Percentiles rank a stretch among this genome's conserved stretches.
phyloP scores from a whole-genome alignment of 1,139 yeast genomes.

The Candida sanyaensis region DNA sequence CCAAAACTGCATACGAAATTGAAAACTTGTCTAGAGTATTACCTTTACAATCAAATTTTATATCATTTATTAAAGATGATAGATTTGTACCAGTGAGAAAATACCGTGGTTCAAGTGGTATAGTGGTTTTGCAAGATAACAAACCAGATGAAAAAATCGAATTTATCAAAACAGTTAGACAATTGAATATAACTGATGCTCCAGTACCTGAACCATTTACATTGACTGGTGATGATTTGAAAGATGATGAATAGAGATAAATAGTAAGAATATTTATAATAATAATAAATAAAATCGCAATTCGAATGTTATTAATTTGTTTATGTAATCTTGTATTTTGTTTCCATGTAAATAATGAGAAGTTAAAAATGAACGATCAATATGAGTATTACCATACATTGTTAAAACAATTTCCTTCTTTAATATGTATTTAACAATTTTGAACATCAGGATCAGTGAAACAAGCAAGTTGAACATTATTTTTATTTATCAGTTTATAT shows the following conservation, averaged over 20 bases:
- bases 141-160: conserved; percentile 66
- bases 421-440: conserved; percentile 11
- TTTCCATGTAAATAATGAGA: background rate
- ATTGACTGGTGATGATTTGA: conserved; percentile 54
- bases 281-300: background rate
- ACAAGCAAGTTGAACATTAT: conserved; percentile 26
- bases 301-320: too few relatives aligned
- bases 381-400: too few relatives aligned
- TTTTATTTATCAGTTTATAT: conserved; percentile 15
- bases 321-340: too few relatives aligned
- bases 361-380: background rate
- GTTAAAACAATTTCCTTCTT: too few relatives aligned
- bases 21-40: conserved; percentile 84
- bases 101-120: conserved; percentile 78
- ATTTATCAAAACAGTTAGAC: conserved; percentile 82
- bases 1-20: conserved; percentile 65
- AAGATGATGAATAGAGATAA: conserved; percentile 21
- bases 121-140: conserved; percentile 74
- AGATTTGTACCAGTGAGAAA: conserved; percentile 85
- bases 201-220: conserved; percentile 89
- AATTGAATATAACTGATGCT: conserved; percentile 78
- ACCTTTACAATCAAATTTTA: conserved; percentile 86
- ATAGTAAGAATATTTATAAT: too few relatives aligned
- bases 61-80: conserved; percentile 73
- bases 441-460: conserved; percentile 23